phyloP scores from a whole-genome alignment of 2,329 filamentous ascomycete genomes.

The Trichoderma cornu-damae region DNA sequence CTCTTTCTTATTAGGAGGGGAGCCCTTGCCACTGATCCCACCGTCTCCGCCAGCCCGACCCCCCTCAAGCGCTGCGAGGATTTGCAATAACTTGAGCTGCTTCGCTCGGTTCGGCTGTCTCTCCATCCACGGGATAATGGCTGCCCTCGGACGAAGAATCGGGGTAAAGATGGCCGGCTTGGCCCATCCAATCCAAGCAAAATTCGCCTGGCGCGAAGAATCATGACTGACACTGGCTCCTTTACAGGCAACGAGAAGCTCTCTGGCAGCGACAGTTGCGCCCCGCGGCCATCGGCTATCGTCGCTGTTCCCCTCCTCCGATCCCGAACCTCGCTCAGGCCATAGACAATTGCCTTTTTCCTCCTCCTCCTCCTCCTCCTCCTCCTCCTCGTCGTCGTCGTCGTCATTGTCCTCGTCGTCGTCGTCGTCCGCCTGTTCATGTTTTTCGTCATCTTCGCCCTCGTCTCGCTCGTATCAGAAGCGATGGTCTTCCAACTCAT shows the following conservation, averaged over 20 bases:
- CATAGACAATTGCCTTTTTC: not conserved
- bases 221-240: not conserved
- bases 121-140: conserved; percentile 9
- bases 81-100: not conserved
- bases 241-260: conserved; percentile 21
- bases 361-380: not conserved
- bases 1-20: not conserved
- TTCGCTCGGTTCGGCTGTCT: not conserved
- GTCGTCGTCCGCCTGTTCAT: not conserved
- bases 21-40: not conserved
- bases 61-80: too few species aligned
- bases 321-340: not conserved
- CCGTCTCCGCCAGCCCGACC: not conserved
- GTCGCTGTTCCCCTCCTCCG: conserved; percentile 12
- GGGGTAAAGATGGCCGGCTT: not conserved
- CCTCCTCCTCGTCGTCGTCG: not conserved
- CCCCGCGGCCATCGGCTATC: conserved; percentile 21
- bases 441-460: not conserved
- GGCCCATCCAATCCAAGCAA: not conserved
- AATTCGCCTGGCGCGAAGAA: not conserved
- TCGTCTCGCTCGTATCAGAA: not conserved
- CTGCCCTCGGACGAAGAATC: conserved; percentile 1
- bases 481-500: conserved; percentile 25
- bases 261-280: conserved; percentile 22
- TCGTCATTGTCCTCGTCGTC: not conserved